Base-by-base conservation (phyloP, 306 rosid genomes). In the Dryas drummondii region DNA sequence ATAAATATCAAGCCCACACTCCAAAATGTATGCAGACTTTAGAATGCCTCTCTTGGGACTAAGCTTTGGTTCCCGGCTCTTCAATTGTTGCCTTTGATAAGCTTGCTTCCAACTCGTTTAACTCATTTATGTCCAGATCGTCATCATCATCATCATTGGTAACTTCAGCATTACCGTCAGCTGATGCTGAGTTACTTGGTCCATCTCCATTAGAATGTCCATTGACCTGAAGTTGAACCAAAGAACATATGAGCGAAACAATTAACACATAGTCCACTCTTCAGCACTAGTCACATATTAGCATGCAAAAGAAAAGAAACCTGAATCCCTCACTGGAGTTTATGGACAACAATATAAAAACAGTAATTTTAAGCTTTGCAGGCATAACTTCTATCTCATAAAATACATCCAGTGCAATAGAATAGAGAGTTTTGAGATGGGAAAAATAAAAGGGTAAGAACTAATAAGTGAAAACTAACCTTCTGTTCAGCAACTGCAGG, bases 21-120 rank as follows among this genome's bases (percentile, higher is more conserved):
- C 2, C 26, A 3, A 44, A 15, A 19, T 3, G 44, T 19, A 71
- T 56, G 66, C 15, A 56, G 53, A 42, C 75, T 55, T 54, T 8
- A 8, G 42, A n/a, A 2, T 14, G 32, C 13, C 65, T 15, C 54
- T 46, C 45, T 3, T 14, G 5, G 13, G 56, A 60, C 17, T 72
- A 72, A 22, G 67, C 46, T 57, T 19, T 5, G 12, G 26, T 59
- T 6, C 32, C 76, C 4, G 57, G 67, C 27, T 72, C 67, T 73
- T 82, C 81, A 68, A 84, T 82, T 47, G 90, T 76, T 44, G 82
- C 72, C 83, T 73, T 84, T 49, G 90, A 54, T 64, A 88, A 78
- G 52, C 90, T 86, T 55, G 90, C 90, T 80, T 88, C 90, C 67
- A 88, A 51, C 75, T 86, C 92, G 69, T 86, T 76, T 70, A 86